Percentiles rank a stretch among this genome's conserved stretches.
Conservation (phyloP, 2,329 filamentous ascomycete genomes). For the Sclerotiophoma versabilis region DNA sequence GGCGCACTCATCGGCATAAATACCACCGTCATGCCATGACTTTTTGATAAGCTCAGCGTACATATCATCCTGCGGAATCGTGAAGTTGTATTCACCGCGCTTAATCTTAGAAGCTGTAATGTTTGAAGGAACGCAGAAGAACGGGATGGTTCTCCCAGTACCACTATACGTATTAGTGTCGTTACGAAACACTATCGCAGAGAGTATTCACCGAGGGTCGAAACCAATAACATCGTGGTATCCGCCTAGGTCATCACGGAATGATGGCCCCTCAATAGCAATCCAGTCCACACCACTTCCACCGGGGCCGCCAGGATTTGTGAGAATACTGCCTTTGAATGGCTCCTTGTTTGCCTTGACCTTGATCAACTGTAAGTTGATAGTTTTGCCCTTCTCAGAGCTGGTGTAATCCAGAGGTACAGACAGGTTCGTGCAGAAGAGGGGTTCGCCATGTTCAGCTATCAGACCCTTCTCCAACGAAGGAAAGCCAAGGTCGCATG, state of each 20-base stretch:
- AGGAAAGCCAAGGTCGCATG: constrained; percentile 22
- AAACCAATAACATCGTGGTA: constrained; percentile 22
- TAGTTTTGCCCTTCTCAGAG: constrained; percentile 21
- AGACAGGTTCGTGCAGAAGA: constrained; percentile 38
- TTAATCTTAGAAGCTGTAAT: constrained; percentile 4
- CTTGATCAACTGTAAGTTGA: constrained; percentile 38
- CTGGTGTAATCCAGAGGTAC: constrained; percentile 49
- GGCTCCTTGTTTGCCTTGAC: constrained; percentile 36
- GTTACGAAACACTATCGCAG: not conserved
- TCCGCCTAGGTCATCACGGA: constrained; percentile 11
- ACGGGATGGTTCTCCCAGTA: constrained; percentile 24
- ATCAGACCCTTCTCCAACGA: not conserved
- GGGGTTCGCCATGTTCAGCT: not conserved
- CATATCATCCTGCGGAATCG: constrained; percentile 11
- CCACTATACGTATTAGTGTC: constrained; percentile 14
- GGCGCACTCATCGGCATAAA: constrained; percentile 16
- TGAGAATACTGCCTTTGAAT: constrained; percentile 42
- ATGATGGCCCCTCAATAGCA: constrained; percentile 2
- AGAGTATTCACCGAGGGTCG: constrained; percentile 15
- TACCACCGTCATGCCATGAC: constrained; percentile 16
- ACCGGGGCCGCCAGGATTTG: constrained; percentile 47
- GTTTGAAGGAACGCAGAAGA: constrained; percentile 16
- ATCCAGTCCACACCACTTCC: constrained; percentile 16
- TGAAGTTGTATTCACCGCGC: constrained; percentile 21
- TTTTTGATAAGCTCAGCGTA: constrained; percentile 16